Evolutionary conservation across 768 basidiomycete genomes (phyloP).

Genomic region (Thelephora aurantiotincta): DNA sequence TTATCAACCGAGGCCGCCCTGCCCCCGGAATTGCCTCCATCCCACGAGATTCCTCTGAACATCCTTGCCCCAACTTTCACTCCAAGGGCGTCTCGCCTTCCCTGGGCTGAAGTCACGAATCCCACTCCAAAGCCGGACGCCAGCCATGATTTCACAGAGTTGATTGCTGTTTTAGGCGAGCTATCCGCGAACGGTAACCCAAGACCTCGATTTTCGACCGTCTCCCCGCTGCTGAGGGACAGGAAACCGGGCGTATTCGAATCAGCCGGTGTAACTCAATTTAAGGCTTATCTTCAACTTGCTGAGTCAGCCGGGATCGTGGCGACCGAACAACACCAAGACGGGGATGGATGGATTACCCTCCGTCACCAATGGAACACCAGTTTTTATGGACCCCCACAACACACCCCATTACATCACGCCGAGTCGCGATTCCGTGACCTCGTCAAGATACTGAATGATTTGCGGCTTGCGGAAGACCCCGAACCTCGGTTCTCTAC

Average conservation of each 20-base stretch:
- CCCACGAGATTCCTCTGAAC: neutral
- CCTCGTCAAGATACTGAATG: neutral
- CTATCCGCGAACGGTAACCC: neutral
- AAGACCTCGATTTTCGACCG: neutral
- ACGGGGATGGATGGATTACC: neutral
- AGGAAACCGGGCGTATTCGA: constrained; percentile 3
- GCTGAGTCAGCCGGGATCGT: constrained; percentile 7
- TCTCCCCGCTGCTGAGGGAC: constrained; percentile 4
- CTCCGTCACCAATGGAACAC: neutral
- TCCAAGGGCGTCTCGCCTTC: neutral
- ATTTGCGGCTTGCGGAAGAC: neutral
- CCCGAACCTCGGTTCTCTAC: neutral
- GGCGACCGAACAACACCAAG: neutral
- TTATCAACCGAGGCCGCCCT: too few species aligned
- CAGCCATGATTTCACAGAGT: neutral
- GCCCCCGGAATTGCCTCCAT: too few species aligned
- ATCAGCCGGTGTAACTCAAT: constrained; percentile 5
- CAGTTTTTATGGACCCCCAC: neutral
- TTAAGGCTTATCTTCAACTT: constrained; percentile 6
- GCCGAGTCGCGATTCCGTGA: neutral
- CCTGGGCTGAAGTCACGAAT: neutral
- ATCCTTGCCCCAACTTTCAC: neutral
- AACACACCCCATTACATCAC: neutral
- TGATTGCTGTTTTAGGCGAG: neutral
- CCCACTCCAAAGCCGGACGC: neutral